Evolutionary conservation across 192 early-diverging fungal species (phyloP), one percentile per base, ranked within the genome.

Genomic region (Backusella mclennaniae): DNA sequence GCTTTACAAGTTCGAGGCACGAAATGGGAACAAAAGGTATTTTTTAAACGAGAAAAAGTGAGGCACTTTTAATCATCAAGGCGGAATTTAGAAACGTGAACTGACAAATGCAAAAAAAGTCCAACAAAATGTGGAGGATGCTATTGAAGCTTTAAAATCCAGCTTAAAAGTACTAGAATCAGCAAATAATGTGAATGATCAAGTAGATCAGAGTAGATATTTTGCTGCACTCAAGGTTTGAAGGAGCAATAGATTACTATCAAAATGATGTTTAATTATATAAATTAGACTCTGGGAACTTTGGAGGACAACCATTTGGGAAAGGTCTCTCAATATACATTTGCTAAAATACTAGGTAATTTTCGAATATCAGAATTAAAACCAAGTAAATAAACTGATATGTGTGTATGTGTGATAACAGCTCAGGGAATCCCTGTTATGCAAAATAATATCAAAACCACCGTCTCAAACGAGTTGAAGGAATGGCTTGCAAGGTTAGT

Each of bases 151-250:
- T 0, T 75, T 99, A 23, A 87, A 92, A 67, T 89, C 90, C 36
- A 96, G 98, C 81, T 85, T 96, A 66, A 85, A 92, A 73, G 93
- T 99, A 23, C 84, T 99, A 31, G 96, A 97, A 78, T 89, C 96
- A 70, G 93, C 92, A 12, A 93, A 96, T 79, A 89, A 90, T 66
- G 93, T 97, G 66, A 92, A 93, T 76, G 83, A 87, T 46, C 90
- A 94, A 75, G 89, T 99, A 23, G 90, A 90, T 38, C 85, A 89
- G 23, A 88, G 88, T 74, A 95, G 96, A 85, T 97, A 98, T 82
- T 98, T 96, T 81, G 91, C 93, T 7, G 94, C 96, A 4, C 87
- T 99, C n/a, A 85, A 91, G 78, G 94, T 95, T 86, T 46, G 80
- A 3, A 33, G 33, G 15, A 59, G 14, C 33, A 44, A 38, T 15